A percentile compares a stretch with the other conserved stretches of the same genome.
phyloP scores from a whole-genome alignment of 805 yeast species.

The Starmerella sirachaensis region DNA sequence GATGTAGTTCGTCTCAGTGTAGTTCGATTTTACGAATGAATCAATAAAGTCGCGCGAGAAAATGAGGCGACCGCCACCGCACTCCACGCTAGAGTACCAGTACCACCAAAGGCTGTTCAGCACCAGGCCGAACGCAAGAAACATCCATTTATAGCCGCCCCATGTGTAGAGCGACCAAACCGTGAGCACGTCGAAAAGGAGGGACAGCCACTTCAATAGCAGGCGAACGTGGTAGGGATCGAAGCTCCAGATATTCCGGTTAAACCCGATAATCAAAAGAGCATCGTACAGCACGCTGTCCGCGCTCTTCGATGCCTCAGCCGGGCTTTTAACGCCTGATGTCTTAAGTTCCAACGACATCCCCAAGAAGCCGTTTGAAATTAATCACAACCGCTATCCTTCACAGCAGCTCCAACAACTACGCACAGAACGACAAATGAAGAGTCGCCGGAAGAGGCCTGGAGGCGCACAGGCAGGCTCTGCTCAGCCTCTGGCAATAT shows the following conservation, averaged over 20 bases:
- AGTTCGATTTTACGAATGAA: conserved; percentile 8
- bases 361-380: not conserved
- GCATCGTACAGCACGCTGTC: conserved; percentile 11
- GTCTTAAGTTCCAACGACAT: too few relatives aligned
- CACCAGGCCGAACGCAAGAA: conserved; percentile 9
- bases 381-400: too few relatives aligned
- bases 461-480: too few relatives aligned
- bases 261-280: conserved; percentile 13
- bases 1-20: conserved; percentile 15
- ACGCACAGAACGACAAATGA: too few relatives aligned
- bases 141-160: conserved; percentile 15
- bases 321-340: not conserved
- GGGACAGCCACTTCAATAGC: conserved; percentile 8
- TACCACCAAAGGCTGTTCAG: conserved; percentile 6
- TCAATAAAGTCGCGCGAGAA: conserved; percentile 20
- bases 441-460: too few relatives aligned
- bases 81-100: conserved; percentile 17
- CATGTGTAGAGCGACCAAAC: conserved; percentile 8
- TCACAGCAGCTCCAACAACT: too few relatives aligned
- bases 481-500: too few relatives aligned
- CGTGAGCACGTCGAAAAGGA: conserved; percentile 4
- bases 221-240: conserved; percentile 16
- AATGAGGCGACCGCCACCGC: conserved; percentile 16
- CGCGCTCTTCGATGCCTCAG: conserved; percentile 2
- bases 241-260: conserved; percentile 15